phyloP scores from a whole-genome alignment of 352 stramenopile genomes.

The Pythium apleroticum region DNA sequence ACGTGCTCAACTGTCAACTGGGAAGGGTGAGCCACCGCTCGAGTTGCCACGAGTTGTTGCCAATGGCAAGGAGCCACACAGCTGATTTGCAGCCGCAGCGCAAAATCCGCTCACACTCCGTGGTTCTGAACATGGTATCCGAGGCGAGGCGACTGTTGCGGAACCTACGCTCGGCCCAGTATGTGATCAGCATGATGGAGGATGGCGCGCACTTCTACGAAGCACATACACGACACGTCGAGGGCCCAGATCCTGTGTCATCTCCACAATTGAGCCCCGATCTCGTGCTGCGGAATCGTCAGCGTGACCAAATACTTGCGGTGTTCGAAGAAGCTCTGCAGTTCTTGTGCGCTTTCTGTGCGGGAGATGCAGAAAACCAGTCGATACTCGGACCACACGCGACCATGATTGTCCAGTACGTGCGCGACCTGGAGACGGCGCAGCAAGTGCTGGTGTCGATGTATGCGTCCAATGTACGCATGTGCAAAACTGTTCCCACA shows the following conservation, averaged over 20 bases:
- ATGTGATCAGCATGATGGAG: conserved; percentile 64
- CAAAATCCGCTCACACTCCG: conserved; percentile 22
- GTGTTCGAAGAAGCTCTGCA: conserved; percentile 60
- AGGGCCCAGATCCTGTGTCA: conserved; percentile 34
- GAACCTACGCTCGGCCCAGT: conserved; percentile 56
- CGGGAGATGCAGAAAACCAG: conserved; percentile 47
- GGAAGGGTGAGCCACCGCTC: conserved; percentile 54
- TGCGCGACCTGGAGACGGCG: conserved; percentile 52
- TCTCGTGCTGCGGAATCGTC: conserved; percentile 32
- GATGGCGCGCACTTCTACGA: conserved; percentile 76
- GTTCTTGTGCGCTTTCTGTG: conserved; percentile 60
- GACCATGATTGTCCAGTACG: conserved; percentile 51
- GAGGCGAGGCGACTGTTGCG: conserved; percentile 58
- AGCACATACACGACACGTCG: conserved; percentile 34
- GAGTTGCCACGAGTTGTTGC: conserved; percentile 38
- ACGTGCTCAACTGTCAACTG: conserved; percentile 37
- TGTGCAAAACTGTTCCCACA: conserved; percentile 58
- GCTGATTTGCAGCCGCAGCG: conserved; percentile 6
- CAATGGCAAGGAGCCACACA: conserved; percentile 9
- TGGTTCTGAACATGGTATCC: conserved; percentile 20
- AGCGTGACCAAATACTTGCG: conserved; percentile 49
- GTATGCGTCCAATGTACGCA: conserved; percentile 39
- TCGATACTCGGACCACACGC: conserved; percentile 44
- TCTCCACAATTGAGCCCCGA: not conserved
- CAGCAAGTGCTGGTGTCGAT: conserved; percentile 62